Base-by-base conservation (phyloP, 805 yeast genomes). In the Candida nanaspora region DNA sequence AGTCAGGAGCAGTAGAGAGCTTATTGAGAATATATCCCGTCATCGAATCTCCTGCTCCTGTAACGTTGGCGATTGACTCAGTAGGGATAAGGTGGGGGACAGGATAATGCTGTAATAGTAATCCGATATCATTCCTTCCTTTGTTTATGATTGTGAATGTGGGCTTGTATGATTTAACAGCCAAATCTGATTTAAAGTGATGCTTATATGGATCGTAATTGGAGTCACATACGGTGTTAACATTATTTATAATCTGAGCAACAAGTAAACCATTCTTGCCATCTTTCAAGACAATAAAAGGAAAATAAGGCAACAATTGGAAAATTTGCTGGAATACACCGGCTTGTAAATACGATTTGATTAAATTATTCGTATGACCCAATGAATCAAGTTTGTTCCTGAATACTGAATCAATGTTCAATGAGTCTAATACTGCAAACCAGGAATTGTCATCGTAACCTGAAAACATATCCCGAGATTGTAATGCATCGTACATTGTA, bases 21-120 rank as follows among this genome's bases (percentile, higher is more conserved):
- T 67, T 67, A 2, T 80, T 63, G 11, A 76, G 56, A 19, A 87
- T 46, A 22, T 70, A 76, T 0, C 96, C 96, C 23, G 78, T 70
- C 33, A 87, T 66, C 0, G 93, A 71, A 58, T 87, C 96, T 10
- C 96, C 96, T 0, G 95, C 95, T 2, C 96, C 96, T 9, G 91
- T 86, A 26, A 84, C 95, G 48, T 80, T 85, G 23, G 60, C 61
- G 11, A 82, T 69, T 0, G 57, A 53, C 3, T 65, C 54, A 33
- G 59, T 61, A 43, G 59, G 62, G 0, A 73, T 66, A 2, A 46
- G 41, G 6, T 55, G 48, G 1, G 63, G 58, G 3, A 72, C 61
- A 0, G 74, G 70, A 55, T 71, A 82, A 54, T 83, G 81, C 50
- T 84, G 85, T 18, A 86, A 63, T 7, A 78, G 63, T 4, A 82